phyloP scores from a whole-genome alignment of 2,329 filamentous ascomycete species.

The Metarhizium robertsii region DNA sequence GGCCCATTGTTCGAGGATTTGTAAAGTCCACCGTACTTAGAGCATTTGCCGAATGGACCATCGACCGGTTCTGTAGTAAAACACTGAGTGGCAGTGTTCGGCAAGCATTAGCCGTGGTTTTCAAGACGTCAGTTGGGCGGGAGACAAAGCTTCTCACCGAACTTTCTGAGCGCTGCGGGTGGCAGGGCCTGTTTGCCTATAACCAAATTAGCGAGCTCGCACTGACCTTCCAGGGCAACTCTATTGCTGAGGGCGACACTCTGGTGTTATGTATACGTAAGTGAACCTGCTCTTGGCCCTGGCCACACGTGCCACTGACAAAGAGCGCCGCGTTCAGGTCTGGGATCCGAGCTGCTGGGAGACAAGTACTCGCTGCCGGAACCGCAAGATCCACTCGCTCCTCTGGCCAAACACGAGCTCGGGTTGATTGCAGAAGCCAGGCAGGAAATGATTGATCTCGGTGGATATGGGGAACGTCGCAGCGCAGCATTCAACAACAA shows the following conservation, averaged over 20 bases:
- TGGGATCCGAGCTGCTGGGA: background rate
- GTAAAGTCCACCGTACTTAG: background rate
- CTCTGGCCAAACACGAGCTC: background rate
- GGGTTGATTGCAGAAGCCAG: background rate
- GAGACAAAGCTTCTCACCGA: background rate
- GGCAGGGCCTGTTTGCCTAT: background rate
- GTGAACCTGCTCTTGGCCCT: background rate
- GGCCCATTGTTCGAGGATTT: background rate
- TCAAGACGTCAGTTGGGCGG: background rate
- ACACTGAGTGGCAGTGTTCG: background rate
- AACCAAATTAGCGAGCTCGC: background rate
- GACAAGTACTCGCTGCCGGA: background rate
- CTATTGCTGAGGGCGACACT: background rate
- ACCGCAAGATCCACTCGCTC: background rate
- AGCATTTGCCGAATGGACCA: background rate
- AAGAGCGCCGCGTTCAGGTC: background rate
- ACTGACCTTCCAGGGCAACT: background rate
- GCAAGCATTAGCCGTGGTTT: background rate
- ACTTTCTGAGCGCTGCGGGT: background rate
- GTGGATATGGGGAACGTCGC: background rate
- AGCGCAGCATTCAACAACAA: background rate
- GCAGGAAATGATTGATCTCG: background rate
- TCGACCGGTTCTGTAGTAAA: background rate
- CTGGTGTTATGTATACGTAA: background rate
- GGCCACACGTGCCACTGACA: background rate